Evolutionary conservation across 192 early-diverging fungal genomes (phyloP).

Genomic region (Podila minutissima): DNA sequence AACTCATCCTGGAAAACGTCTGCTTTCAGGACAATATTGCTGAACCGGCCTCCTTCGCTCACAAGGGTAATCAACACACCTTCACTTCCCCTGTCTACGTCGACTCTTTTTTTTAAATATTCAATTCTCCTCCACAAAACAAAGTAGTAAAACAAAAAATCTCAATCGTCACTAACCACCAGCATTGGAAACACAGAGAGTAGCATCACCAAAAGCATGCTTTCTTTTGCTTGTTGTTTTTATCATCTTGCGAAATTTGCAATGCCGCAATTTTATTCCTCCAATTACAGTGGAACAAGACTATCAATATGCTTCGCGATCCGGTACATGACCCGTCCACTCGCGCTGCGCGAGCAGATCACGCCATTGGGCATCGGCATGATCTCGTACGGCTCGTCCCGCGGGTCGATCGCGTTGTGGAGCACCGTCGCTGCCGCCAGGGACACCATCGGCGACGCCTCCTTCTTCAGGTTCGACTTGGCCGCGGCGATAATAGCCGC

Average conservation of each 20-base stretch:
- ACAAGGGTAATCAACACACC: too few species aligned
- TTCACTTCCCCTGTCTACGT: too few species aligned
- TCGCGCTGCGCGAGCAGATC: slow-evolving; percentile 29
- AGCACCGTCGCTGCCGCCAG: neutral
- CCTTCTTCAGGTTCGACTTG: neutral
- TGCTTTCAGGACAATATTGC: neutral
- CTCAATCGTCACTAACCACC: too few species aligned
- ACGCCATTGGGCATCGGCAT: slow-evolving; percentile 36
- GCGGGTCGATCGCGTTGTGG: neutral
- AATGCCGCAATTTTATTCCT: too few species aligned
- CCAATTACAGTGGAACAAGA: slow-evolving; percentile 7
- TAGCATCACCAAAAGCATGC: too few species aligned
- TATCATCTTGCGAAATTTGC: too few species aligned
- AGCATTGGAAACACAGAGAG: too few species aligned
- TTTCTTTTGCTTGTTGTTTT: too few species aligned
- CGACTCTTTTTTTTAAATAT: too few species aligned
- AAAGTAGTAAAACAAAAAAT: too few species aligned
- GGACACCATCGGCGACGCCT: neutral
- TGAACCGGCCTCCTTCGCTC: too few species aligned
- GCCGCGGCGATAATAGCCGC: neutral
- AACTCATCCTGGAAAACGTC: neutral
- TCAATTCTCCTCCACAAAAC: too few species aligned
- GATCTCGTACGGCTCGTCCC: slow-evolving; percentile 26
- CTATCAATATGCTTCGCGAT: slow-evolving; percentile 46
- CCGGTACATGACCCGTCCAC: slow-evolving; percentile 37